Conservation (phyloP, 257 asterid genomes). For the Capsicum baccatum region DNA sequence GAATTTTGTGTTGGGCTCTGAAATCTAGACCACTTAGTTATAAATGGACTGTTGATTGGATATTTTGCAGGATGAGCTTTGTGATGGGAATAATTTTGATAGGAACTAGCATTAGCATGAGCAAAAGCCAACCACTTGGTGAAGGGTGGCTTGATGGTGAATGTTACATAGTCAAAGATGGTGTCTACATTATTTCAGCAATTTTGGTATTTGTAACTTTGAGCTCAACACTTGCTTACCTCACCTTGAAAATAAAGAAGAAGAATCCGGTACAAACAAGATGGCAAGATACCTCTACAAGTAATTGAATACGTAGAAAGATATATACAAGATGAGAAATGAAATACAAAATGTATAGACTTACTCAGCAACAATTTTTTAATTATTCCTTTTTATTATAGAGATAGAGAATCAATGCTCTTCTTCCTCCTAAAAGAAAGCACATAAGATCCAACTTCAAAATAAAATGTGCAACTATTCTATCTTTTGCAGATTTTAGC, state of each 20-base stretch:
- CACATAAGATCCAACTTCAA: conserved; percentile 13
- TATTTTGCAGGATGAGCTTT: conserved; percentile 26
- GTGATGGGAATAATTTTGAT: neutral
- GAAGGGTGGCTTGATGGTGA: conserved; percentile 33
- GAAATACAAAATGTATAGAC: neutral
- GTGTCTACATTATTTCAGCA: conserved; percentile 24
- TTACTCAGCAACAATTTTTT: neutral
- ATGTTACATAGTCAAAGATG: conserved; percentile 30
- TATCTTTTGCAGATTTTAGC: neutral
- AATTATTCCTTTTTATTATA: neutral
- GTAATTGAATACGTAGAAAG: neutral
- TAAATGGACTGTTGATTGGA: neutral
- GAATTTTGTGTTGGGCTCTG: too few relatives aligned
- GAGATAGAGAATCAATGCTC: neutral
- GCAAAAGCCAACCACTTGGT: neutral
- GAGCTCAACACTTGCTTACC: neutral
- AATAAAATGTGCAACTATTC: neutral
- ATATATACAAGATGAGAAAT: neutral
- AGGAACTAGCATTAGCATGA: conserved; percentile 28
- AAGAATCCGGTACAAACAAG: conserved; percentile 15
- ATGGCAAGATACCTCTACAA: neutral
- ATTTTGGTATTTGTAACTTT: conserved; percentile 12
- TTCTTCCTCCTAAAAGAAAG: neutral
- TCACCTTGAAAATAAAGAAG: conserved; percentile 19
- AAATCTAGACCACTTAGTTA: neutral